Evolutionary conservation across 495 filamentous ascomycete genomes (phyloP), one percentile per base, ranked within the genome.

Genomic region (Podospora anserina): DNA sequence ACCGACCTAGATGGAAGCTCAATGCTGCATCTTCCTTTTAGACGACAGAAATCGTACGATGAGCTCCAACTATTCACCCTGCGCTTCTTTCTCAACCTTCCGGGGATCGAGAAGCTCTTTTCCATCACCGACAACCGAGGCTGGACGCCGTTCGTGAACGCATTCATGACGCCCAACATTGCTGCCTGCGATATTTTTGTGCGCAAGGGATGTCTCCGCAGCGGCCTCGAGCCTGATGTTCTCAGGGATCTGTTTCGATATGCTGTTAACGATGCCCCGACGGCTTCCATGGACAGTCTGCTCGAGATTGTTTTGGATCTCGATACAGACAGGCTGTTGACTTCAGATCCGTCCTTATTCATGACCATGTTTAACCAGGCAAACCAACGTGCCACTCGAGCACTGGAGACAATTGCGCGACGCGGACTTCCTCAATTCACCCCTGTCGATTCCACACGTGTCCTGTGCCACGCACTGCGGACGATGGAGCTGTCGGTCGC

Each of bases 21-120:
- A 0, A 65, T 79, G 16, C 62, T 74, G 16, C 70, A 72, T 54
- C 62, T 80, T 16, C 61, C 78, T 4, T 71, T 78, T 57, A 64
- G 67, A 64, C 61, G 69, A 32, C n/a, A 34, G 13, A 54, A 54
- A 6, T 63, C 63, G 30, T 59, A 65, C 55, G 58, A 56, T 3
- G 20, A 20, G 4, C 27, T 53, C 3, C 72, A 74, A 58, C 65
- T 58, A 6, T 19, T 54, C 4, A 61, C 54, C 19, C 72, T 76
- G 2, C 72, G 74, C n/a, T 39, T 69, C 26, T 65, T 76, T 19
- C 66, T 76, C 28, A 71, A 68, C 49, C 69, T 66, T 19, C 70
- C 70, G 0, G 68, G 68, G 3, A 67, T 66, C 61, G 60, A 49
- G 23, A 32, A 53, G 2, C 66, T 73, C n/a, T 64, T 44, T 44